Evolutionary conservation across 2,329 filamentous ascomycete genomes (phyloP), one percentile per base, ranked within the genome.

Genomic region (Trichoderma cornu-damae): DNA sequence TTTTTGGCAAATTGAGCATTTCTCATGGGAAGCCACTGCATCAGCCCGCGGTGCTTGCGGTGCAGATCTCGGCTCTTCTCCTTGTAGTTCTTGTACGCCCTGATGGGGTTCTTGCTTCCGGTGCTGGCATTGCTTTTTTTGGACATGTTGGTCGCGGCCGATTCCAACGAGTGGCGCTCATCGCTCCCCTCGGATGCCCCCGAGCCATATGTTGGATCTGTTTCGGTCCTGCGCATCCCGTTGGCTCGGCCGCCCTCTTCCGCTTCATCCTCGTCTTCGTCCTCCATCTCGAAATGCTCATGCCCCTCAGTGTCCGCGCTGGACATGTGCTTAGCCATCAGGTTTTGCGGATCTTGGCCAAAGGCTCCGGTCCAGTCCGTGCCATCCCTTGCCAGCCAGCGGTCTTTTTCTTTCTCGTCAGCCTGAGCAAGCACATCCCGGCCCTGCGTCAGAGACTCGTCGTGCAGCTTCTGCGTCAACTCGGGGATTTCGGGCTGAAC

Each of bases 1-100:
- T 96, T 81, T 73, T 94, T 96, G 42, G 87, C 92, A 70, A 96
- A 97, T 63, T 86, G 84, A 20, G 84, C 78, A 68, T 96, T 96
- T 38, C 93, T 80, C 69, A 92, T 88, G 0, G 93, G 92, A 67
- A 86, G 89, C 91, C 92, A 97, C 71, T 97, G 93, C 90, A 96
- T 96, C 68, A 96, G 67, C 0, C 93, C 93, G 9, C 92, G 81
- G 64, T 96, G 91, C 73, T 92, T 90, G 0, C 92, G 83, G 69
- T 92, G 87, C 69, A 96, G 79, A 44, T 88, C 85, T 61, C 87
- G 84, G 68, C 86, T 90, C 61, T 84, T 80, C 57, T 78, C 77
- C 65, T 84, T 85, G 69, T 87, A 84, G 20, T 86, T 80, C 68
- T 85, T 85, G 67, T 80, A 77, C 63, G 79, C 75, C 63, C 77